Base-by-base conservation (phyloP, 1,139 yeast species). In the Kodamaea fungicola region DNA sequence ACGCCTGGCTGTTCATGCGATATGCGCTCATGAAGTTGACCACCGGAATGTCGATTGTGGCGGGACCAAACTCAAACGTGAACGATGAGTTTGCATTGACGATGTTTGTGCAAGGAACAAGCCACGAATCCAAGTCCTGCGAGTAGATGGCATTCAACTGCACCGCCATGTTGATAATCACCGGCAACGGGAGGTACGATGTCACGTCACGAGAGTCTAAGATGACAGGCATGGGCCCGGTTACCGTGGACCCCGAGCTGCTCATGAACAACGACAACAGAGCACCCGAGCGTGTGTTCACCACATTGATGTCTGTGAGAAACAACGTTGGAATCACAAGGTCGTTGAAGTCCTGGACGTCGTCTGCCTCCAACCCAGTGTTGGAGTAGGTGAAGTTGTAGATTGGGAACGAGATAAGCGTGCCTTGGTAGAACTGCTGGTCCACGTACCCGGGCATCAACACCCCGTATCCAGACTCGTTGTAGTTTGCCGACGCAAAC, bases 91-190 rank as follows among this genome's bases (percentile, higher is more conserved):
- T 59, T 3, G 61, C 52, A 13, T 46, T 37, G 12, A 45, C 27
- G 2, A 70, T 45, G 19, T 70, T 52, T n/a, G 67, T 59, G 61
- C 96, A 87, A 42, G 75, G 74, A 21, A 83, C 85, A 13, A 84
- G 55, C 95, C 95, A 86, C 19, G 74, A 46, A 16, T 64, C 66
- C 6, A 70, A 51, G 10, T 72, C 71, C 3, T 63, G 53, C 6
- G 76, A 70, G 55, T 78, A 86, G 44, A 71, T 74, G 0, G 95
- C 95, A 50, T 83, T 82, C 19, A 83, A 64, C 60, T 86, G 95
- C 12, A 83, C 67, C 0, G 95, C 92, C 30, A 87, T 59, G 48
- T 78, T 77, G 34, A 85, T 71, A 34, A 86, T 64, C 3, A 78
- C 55, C 32, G 74, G 70, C 35, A 75, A 62, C 0, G 95, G 95